phyloP scores from a whole-genome alignment of 1,284 basidiomycete species.

The Leccinum holopus region DNA sequence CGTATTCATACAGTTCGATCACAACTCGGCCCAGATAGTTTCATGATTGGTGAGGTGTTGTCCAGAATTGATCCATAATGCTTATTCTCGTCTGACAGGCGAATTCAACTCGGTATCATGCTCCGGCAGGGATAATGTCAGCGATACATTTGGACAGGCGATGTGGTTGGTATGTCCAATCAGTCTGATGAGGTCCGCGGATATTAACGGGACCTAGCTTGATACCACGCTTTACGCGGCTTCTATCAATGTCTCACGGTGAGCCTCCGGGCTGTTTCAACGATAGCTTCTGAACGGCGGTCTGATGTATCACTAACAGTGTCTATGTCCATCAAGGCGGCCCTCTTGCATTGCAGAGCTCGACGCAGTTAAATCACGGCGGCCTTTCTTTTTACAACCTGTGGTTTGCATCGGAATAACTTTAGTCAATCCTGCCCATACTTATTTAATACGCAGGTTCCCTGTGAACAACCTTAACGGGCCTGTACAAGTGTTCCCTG shows the following conservation, averaged over 20 bases:
- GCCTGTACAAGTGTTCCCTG: conserved; percentile 49
- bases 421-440: not conserved
- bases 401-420: conserved; percentile 34
- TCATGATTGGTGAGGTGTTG: conserved; percentile 41
- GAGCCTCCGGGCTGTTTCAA: conserved; percentile 4
- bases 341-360: conserved; percentile 48
- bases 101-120: conserved; percentile 56
- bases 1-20: conserved; percentile 45
- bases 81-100: conserved; percentile 29
- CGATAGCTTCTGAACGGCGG: not conserved
- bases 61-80: not conserved
- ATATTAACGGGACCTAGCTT: conserved; percentile 29
- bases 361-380: conserved; percentile 48
- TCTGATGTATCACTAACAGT: conserved; percentile 24
- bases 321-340: conserved; percentile 54
- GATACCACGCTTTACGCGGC: conserved; percentile 52
- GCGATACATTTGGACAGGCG: conserved; percentile 53
- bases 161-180: conserved; percentile 43
- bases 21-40: conserved; percentile 45
- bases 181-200: not conserved
- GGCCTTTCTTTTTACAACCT: conserved; percentile 49
- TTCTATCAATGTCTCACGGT: conserved; percentile 49
- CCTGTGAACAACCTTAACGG: conserved; percentile 49
- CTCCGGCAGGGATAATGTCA: conserved; percentile 46
- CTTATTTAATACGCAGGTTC: conserved; percentile 36